These are phyloP conservation scores for Trichosporon asahii DNA, from an alignment of 1,284 basidiomycete genomes.

Conservation along the genomic window DNA sequence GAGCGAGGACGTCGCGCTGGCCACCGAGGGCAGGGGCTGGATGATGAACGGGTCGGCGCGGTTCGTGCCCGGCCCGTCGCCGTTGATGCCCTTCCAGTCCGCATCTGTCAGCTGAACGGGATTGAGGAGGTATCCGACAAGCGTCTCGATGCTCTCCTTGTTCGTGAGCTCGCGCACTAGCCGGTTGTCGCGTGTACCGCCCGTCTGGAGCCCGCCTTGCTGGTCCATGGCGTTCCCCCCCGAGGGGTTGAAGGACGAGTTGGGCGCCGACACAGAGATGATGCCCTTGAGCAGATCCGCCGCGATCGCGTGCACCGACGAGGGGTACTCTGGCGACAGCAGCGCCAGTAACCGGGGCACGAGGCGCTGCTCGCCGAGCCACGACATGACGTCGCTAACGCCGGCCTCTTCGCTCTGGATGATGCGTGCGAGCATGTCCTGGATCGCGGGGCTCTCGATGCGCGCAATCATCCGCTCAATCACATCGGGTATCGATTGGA, in stretches of 20 bases:
- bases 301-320: slow-evolving; percentile 80
- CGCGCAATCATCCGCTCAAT: slow-evolving; percentile 80
- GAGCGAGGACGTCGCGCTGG: slow-evolving; percentile 81
- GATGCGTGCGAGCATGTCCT: slow-evolving; percentile 86
- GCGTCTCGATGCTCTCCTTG: slow-evolving; percentile 65
- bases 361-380: slow-evolving; percentile 81
- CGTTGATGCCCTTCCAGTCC: slow-evolving; percentile 32
- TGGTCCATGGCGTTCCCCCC: slow-evolving; percentile 60
- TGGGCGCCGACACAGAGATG: slow-evolving; percentile 86
- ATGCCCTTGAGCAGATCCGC: slow-evolving; percentile 92
- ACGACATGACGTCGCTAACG: slow-evolving; percentile 80
- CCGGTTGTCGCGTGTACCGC: slow-evolving; percentile 59
- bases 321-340: slow-evolving; percentile 72
- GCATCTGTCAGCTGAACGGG: slow-evolving; percentile 57
- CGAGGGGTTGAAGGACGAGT: slow-evolving; percentile 57
- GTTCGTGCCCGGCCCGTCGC: slow-evolving; percentile 23
- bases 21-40: slow-evolving; percentile 60
- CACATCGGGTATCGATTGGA: slow-evolving; percentile 75
- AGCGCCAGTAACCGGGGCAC: slow-evolving; percentile 77
- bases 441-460: slow-evolving; percentile 84
- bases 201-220: slow-evolving; percentile 47
- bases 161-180: slow-evolving; percentile 88
- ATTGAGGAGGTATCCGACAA: slow-evolving; percentile 76
- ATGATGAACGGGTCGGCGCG: slow-evolving; percentile 42
- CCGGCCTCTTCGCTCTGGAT: slow-evolving; percentile 90